A percentile compares a stretch with the other conserved stretches of the same genome.
phyloP scores from a whole-genome alignment of 768 basidiomycete genomes.

The Naganishia kalamii region DNA sequence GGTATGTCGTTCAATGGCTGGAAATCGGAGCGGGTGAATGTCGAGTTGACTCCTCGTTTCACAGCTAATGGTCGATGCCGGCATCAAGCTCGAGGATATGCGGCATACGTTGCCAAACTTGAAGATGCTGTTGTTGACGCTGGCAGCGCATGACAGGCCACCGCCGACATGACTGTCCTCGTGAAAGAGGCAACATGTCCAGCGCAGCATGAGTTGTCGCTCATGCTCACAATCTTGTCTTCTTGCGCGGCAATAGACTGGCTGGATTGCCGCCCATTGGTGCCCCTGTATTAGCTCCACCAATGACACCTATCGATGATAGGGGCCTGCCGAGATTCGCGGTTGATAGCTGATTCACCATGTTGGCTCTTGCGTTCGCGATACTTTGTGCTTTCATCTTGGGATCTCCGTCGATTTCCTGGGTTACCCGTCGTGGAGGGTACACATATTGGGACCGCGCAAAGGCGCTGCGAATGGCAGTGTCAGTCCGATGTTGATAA shows the following conservation, averaged over 20 bases:
- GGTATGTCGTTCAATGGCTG: conserved; percentile 51
- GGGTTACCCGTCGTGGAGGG: conserved; percentile 79
- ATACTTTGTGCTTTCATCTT: conserved; percentile 43
- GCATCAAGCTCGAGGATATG: conserved; percentile 81
- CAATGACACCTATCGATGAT: neutral
- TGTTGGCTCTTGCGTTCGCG: neutral
- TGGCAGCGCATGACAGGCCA: conserved; percentile 50
- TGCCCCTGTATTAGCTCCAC: neutral
- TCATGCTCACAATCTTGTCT: neutral
- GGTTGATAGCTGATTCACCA: neutral
- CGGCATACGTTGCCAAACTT: conserved; percentile 94
- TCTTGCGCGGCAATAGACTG: neutral
- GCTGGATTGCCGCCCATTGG: neutral
- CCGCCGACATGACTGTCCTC: neutral
- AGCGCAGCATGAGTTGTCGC: neutral
- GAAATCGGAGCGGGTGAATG: conserved; percentile 3
- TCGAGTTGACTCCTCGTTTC: neutral
- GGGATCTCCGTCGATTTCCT: conserved; percentile 61
- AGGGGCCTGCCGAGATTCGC: neutral
- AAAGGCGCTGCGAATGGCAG: conserved; percentile 58
- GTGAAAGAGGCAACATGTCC: neutral
- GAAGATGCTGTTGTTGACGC: conserved; percentile 81
- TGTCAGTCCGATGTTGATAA: too few species aligned
- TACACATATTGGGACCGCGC: conserved; percentile 61
- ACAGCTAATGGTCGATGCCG: conserved; percentile 85